Percentiles rank a stretch among this genome's conserved stretches.
These are phyloP conservation scores for Trifolium fragiferum DNA, from an alignment of 306 rosid species.

Conservation along the genomic window DNA sequence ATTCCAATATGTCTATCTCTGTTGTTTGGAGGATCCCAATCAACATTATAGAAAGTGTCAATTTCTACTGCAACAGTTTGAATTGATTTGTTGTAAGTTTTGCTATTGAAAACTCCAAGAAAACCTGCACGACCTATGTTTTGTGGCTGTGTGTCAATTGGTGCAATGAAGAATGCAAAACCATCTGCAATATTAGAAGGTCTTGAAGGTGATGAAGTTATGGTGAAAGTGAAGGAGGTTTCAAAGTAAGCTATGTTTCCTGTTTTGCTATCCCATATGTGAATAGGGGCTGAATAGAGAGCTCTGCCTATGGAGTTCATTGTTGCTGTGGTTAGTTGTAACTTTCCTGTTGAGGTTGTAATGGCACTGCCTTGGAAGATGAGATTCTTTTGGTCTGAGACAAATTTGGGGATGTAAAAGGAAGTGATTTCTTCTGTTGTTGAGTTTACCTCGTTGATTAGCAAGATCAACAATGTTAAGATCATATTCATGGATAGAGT, in stretches of 20 bases:
- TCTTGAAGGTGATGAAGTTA: neutral
- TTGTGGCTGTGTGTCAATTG: neutral
- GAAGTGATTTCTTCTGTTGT: neutral
- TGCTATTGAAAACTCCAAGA: neutral
- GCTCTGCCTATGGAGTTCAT: neutral
- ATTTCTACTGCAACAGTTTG: conserved; percentile 13
- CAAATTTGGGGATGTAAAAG: neutral
- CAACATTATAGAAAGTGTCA: neutral
- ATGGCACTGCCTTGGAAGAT: neutral
- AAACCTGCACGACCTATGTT: neutral
- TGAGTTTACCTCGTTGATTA: neutral
- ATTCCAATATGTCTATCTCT: neutral
- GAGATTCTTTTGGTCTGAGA: neutral
- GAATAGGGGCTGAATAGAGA: neutral
- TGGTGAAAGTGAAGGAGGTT: neutral
- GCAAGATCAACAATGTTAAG: neutral
- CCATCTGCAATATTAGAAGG: neutral
- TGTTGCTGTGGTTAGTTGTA: conserved; percentile 1
- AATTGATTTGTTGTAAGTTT: neutral
- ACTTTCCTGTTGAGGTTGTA: neutral
- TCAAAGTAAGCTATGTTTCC: neutral
- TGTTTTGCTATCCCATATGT: conserved; percentile 1
- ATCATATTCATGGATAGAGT: neutral
- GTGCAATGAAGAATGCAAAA: conserved; percentile 16
- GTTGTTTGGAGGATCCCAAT: conserved; percentile 8